phyloP scores from a whole-genome alignment of 139 green algal species.

The Nannochloris sp. region DNA sequence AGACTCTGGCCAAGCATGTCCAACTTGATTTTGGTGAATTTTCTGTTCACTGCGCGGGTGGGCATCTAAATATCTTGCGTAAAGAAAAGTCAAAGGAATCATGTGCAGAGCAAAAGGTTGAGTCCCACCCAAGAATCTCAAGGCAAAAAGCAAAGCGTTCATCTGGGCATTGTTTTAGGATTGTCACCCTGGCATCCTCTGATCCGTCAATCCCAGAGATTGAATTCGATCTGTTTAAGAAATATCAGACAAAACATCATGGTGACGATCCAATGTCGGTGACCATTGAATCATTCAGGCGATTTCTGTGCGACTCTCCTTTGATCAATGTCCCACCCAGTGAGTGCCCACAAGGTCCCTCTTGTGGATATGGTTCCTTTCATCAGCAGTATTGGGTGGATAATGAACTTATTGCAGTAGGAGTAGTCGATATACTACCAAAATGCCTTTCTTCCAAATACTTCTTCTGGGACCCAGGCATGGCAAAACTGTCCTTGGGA shows the following conservation, averaged over 20 bases:
- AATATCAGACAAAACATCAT: slow-evolving; percentile 42
- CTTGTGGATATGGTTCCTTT: slow-evolving; percentile 68
- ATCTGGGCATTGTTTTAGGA: slow-evolving; percentile 13
- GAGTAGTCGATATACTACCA: slow-evolving; percentile 86
- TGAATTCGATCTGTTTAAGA: slow-evolving; percentile 30
- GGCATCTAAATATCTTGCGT: no score
- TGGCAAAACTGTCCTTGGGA: slow-evolving; percentile 59
- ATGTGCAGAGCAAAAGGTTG: no score
- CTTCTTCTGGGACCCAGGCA: slow-evolving; percentile 87
- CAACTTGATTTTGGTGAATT: no score
- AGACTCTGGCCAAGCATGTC: no score
- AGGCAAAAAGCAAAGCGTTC: no score
- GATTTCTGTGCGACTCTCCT: slow-evolving; percentile 70
- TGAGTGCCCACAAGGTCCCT: slow-evolving; percentile 8
- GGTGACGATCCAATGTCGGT: slow-evolving; percentile 39
- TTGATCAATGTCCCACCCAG: slow-evolving; percentile 25
- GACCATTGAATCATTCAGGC: slow-evolving; percentile 33
- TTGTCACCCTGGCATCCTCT: slow-evolving; percentile 7
- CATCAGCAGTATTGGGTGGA: slow-evolving; percentile 95
- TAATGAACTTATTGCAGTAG: slow-evolving; percentile 72
- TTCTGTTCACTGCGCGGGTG: no score
- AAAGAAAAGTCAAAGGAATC: no score
- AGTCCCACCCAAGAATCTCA: no score
- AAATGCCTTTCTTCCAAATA: slow-evolving; percentile 78
- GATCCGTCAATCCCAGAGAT: slow-evolving; percentile 12